These are phyloP conservation scores for Naganishia onofrii DNA, from an alignment of 768 basidiomycete genomes.

Conservation along the genomic window DNA sequence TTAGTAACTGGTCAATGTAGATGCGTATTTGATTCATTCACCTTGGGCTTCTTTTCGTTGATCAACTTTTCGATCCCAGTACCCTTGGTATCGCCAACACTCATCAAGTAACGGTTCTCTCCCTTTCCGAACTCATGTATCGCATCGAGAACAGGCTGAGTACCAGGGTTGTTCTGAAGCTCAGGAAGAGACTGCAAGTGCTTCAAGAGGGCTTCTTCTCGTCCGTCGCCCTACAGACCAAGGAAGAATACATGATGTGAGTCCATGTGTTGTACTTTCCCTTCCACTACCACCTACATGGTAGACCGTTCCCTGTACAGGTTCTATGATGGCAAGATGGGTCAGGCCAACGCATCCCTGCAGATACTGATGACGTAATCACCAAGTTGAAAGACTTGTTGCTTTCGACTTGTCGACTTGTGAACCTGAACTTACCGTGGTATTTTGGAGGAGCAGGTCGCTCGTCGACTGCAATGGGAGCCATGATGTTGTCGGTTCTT, in stretches of 20 bases:
- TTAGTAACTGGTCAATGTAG: background rate
- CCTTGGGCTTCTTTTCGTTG: slow-evolving; percentile 44
- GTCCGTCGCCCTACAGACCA: slow-evolving; percentile 39
- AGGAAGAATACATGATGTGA: too few species aligned
- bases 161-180: slow-evolving; percentile 33
- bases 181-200: slow-evolving; percentile 38
- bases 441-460: slow-evolving; percentile 39
- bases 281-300: slow-evolving; percentile 33
- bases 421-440: slow-evolving; percentile 42
- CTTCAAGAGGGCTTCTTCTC: slow-evolving; percentile 46
- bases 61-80: slow-evolving; percentile 43
- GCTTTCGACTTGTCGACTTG: background rate
- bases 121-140: slow-evolving; percentile 49
- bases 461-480: slow-evolving; percentile 25
- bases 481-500: background rate
- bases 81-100: slow-evolving; percentile 50
- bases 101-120: slow-evolving; percentile 50
- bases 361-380: background rate
- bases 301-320: slow-evolving; percentile 48
- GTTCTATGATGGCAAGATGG: slow-evolving; percentile 35
- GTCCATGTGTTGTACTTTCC: too few species aligned
- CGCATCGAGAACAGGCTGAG: slow-evolving; percentile 47
- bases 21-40: slow-evolving; percentile 8
- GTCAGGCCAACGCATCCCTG: background rate
- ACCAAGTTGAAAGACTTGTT: too few species aligned